These are phyloP conservation scores for Acanthamoeba royreba DNA, from an alignment of 208 protist genomes.

Conservation along the genomic window DNA sequence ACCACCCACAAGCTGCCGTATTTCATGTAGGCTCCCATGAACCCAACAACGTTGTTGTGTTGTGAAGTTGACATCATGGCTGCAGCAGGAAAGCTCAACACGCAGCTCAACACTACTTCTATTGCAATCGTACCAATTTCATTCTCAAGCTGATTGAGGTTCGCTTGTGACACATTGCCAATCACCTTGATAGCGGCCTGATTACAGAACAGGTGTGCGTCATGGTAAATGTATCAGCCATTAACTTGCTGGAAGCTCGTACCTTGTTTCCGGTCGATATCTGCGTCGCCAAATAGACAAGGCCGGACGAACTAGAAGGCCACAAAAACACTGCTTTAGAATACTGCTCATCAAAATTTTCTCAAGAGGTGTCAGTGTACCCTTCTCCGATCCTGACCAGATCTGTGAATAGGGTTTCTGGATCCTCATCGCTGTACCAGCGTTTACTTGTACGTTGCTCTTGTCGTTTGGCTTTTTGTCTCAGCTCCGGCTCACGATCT, in stretches of 20 bases:
- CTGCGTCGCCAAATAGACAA: not conserved
- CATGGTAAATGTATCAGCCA: not conserved
- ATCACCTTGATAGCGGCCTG: slow-evolving; percentile 27
- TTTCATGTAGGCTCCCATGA: not conserved
- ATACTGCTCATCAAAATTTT: too few relatives aligned
- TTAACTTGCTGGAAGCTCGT: not conserved
- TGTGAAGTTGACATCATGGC: slow-evolving; percentile 6
- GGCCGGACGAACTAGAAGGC: not conserved
- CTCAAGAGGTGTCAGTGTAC: too few relatives aligned
- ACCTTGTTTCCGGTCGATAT: not conserved
- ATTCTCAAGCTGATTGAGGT: not conserved
- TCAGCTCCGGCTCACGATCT: too few relatives aligned
- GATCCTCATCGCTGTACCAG: slow-evolving; percentile 4
- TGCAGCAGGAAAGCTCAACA: not conserved
- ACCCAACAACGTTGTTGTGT: not conserved
- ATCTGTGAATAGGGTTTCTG: not conserved
- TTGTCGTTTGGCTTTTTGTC: not conserved
- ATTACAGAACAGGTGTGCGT: not conserved
- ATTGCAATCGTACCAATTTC: not conserved
- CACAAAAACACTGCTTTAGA: not conserved
- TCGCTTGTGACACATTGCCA: not conserved
- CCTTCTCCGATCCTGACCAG: slow-evolving; percentile 28
- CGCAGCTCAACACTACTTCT: not conserved
- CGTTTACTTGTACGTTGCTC: not conserved
- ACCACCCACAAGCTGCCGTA: not conserved